Evolutionary conservation across 441 rosid species (phyloP), one percentile per base, ranked within the genome.

Genomic region (Rhodomyrtus psidioides): DNA sequence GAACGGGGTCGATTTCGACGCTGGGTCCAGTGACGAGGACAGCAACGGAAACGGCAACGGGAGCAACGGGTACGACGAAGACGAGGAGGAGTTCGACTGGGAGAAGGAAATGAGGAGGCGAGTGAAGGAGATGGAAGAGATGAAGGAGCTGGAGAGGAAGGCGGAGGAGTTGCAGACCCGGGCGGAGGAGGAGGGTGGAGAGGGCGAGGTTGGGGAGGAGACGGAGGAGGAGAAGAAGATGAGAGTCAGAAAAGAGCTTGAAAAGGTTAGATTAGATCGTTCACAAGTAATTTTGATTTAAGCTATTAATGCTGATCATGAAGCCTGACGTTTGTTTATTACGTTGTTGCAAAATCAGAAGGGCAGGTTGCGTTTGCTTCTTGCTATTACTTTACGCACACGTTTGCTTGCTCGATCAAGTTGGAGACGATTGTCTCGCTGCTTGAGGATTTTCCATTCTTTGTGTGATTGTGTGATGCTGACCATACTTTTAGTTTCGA

Each of bases 231-330:
- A 91, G 92, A 95, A 97, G 90, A 93, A 89, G 93, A 90, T 89
- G 94, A 91, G 99, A 87, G 97, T 97, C 39, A 89, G 95, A 90
- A 91, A 90, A 91, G 98, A 97, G 86, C 98, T 97, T 81, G 93
- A 95, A 83, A 97, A 97, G 98, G 98, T 95, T 14, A 14, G 76
- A 53, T 62, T 82, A 21, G 60, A 54, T 62, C 23, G 14, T 28
- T 17, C 58, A 62, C 55, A 51, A 16, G 70, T 28, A 54, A 62
- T 46, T 83, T 34, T 74, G 54, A 28, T 75, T 30, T 53, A 82
- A 54, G 85, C 46, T 85, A 81, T 9, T 75, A 82, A 42, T 83
- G 54, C 83, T 58, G 83, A 21, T 70, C 49, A 46, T 21, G 79
- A 70, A 21, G 26, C 15, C 79, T 70, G 49, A 10, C 19, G 46